These are phyloP conservation scores for Mychonastes homosphaera DNA, from an alignment of 139 green algal species.

Conservation along the genomic window DNA sequence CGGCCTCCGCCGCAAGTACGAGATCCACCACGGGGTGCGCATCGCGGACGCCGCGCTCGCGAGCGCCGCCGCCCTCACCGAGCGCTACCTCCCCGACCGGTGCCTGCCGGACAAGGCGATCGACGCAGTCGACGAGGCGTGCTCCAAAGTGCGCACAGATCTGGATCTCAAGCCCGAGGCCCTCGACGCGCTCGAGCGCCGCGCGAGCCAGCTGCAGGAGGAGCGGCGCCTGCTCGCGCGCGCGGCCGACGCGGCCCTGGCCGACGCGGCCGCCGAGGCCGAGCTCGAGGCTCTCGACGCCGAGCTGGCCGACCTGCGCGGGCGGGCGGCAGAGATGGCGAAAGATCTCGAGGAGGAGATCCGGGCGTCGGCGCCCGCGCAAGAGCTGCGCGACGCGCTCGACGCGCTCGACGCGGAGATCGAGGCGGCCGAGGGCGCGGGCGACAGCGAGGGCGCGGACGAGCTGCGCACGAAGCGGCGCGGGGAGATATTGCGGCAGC, in stretches of 20 bases:
- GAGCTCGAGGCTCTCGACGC: too few relatives aligned
- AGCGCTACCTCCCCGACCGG: constrained; percentile 39
- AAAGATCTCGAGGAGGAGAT: too few relatives aligned
- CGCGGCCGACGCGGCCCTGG: too few relatives aligned
- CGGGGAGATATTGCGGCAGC: constrained; percentile 29
- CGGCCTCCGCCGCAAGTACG: constrained; percentile 66
- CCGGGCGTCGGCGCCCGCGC: too few relatives aligned
- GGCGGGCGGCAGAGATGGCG: too few relatives aligned
- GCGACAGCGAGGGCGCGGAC: constrained; percentile 64
- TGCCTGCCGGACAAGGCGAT: constrained; percentile 69
- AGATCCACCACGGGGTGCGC: constrained; percentile 32
- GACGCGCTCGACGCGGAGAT: constrained; percentile 75
- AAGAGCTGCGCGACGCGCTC: constrained; percentile 66
- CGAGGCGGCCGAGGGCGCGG: constrained; percentile 54
- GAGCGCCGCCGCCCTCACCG: constrained; percentile 13
- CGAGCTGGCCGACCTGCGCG: too few relatives aligned
- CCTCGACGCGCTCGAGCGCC: constrained; percentile 26
- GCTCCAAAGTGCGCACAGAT: constrained; percentile 18
- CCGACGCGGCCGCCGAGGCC: too few relatives aligned
- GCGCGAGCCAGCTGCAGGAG: constrained; percentile 18
- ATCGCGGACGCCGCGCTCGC: constrained; percentile 30
- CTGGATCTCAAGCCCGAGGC: constrained; percentile 30
- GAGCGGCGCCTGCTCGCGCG: too few relatives aligned
- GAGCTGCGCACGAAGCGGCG: constrained; percentile 27
- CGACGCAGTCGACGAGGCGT: constrained; percentile 76